Evolutionary conservation across 139 green algal genomes (phyloP), one percentile per base, ranked within the genome.

Genomic region (Picochlorum sp.): DNA sequence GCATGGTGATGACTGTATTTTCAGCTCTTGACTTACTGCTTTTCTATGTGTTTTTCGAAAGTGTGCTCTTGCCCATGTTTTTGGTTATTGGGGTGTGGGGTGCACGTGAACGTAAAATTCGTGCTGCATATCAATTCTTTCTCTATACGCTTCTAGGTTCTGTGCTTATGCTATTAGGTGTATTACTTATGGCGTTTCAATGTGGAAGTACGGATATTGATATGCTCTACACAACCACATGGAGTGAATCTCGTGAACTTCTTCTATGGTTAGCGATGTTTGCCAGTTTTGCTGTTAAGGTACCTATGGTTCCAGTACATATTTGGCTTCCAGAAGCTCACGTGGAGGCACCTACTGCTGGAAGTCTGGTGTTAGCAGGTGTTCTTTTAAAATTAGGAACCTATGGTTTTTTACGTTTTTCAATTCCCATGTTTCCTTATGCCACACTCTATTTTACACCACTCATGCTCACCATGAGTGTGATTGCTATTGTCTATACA

Each of bases 41-140:
- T 28, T 89, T 89, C 64, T 87, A 85, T 69, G 64, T 87, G 58
- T 83, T 87, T 61, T 89, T 89, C 68, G 78, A 87, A 73, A 81
- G 77, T 72, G 76, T 85, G 37, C 67, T 87, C 32, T 82, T 89
- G 60, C 80, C 80, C 50, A 79, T 87, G 62, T 85, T 87, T 77
- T 45, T 85, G 18, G 78, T 87, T 61, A 84, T 84, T 60, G 74
- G 74, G 52, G 56, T 82, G 18, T 84, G 69, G 64, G 80, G 74
- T 23, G 81, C 74, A 41, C 69, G 77, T 72, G 74, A 79, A 68
- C 69, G 78, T 72, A 81, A 77, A 74, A 83, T 87, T 62, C 61
- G 74, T 61, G 81, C 81, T 58, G 81, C 81, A 60, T 87, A 82
- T 74, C 72, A 83, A 65, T 81, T 87, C 74, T 83, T 85, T 58